Evolutionary conservation across 495 filamentous ascomycete genomes (phyloP).

Genomic region (Aspergillus avenaceus): DNA sequence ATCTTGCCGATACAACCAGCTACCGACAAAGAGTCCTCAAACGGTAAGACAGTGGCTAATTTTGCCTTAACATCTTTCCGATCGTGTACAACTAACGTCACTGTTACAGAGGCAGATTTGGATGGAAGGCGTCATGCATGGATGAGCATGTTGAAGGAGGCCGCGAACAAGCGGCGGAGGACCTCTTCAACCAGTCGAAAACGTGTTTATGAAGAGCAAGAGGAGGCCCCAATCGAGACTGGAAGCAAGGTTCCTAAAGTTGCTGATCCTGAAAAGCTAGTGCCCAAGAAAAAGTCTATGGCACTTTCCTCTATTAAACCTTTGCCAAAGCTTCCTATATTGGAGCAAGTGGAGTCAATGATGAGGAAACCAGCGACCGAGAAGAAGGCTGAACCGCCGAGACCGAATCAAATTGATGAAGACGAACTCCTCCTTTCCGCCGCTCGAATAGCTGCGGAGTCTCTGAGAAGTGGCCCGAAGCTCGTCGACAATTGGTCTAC

Average conservation of each 20-base stretch:
- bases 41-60: neutral
- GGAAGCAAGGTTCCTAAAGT: slow-evolving; percentile 24
- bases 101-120: slow-evolving; percentile 5
- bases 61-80: neutral
- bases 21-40: no score
- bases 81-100: neutral
- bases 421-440: slow-evolving; percentile 40
- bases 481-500: slow-evolving; percentile 25
- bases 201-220: slow-evolving; percentile 19
- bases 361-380: slow-evolving; percentile 20
- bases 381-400: slow-evolving; percentile 16
- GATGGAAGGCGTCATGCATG: slow-evolving; percentile 15
- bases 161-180: slow-evolving; percentile 17
- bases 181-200: slow-evolving; percentile 19
- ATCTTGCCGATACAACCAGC: no score
- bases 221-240: slow-evolving; percentile 8
- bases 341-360: slow-evolving; percentile 29
- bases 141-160: slow-evolving; percentile 16
- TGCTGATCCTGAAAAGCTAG: slow-evolving; percentile 9
- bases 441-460: slow-evolving; percentile 41
- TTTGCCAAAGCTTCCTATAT: slow-evolving; percentile 36
- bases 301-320: slow-evolving; percentile 30
- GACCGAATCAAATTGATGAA: slow-evolving; percentile 33
- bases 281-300: slow-evolving; percentile 26
- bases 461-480: slow-evolving; percentile 32